phyloP scores from a whole-genome alignment of 1,284 basidiomycete genomes.

The Termitomyces sp. region DNA sequence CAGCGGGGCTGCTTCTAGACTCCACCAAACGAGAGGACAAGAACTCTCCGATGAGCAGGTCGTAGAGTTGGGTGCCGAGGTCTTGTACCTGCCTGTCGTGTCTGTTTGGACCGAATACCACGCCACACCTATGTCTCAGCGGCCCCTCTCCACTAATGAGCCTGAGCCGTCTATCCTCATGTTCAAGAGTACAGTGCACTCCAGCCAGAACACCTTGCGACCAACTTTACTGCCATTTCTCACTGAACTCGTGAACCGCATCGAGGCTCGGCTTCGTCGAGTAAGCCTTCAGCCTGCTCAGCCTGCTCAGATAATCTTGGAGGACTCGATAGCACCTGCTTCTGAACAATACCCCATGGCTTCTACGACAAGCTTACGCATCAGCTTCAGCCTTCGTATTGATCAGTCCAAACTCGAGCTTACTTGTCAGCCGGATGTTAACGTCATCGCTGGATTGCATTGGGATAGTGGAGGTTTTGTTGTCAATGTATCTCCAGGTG shows the following conservation, averaged over 20 bases:
- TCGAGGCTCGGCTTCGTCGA: constrained; percentile 62
- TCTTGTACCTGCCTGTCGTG: constrained; percentile 73
- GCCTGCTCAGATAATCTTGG: constrained; percentile 14
- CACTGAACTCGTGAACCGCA: constrained; percentile 59
- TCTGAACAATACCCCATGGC: constrained; percentile 18
- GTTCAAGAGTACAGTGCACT: constrained; percentile 79
- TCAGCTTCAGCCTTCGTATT: constrained; percentile 83
- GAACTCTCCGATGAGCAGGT: constrained; percentile 47
- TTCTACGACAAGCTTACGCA: constrained; percentile 51
- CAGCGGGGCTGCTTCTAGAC: constrained; percentile 37
- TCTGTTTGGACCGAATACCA: constrained; percentile 83
- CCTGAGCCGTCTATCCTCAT: constrained; percentile 54
- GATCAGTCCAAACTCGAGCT: constrained; percentile 82
- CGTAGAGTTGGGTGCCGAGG: constrained; percentile 50
- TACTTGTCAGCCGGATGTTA: constrained; percentile 84
- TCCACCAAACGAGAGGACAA: constrained; percentile 32
- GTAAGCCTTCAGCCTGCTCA: constrained; percentile 24
- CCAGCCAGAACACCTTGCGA: constrained; percentile 77
- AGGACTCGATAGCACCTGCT: constrained; percentile 3
- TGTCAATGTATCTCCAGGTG: constrained; percentile 68
- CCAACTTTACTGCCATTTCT: constrained; percentile 84
- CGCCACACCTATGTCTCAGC: constrained; percentile 43
- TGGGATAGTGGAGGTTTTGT: constrained; percentile 93
- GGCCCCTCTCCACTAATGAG: constrained; percentile 19
- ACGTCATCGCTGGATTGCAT: constrained; percentile 78